These are phyloP conservation scores for Russula foetens DNA, from an alignment of 768 basidiomycete genomes.

Conservation along the genomic window DNA sequence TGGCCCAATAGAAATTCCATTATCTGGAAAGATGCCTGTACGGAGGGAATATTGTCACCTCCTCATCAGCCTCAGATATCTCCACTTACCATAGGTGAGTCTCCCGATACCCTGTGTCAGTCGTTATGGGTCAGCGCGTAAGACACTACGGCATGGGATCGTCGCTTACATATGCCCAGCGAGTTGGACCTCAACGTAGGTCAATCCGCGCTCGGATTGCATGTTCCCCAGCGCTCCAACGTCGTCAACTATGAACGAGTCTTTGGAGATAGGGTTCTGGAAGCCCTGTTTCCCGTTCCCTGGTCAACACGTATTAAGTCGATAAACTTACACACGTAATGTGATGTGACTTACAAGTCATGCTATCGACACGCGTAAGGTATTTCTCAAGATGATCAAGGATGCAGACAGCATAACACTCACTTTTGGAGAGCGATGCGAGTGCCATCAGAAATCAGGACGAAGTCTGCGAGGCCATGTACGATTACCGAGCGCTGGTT, in stretches of 20 bases:
- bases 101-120: constrained; percentile 51
- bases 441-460: constrained; percentile 61
- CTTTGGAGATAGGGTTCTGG: constrained; percentile 55
- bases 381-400: neutral
- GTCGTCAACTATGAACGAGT: constrained; percentile 64
- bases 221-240: constrained; percentile 58
- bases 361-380: neutral
- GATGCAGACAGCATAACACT: constrained; percentile 10
- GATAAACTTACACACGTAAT: neutral
- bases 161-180: constrained; percentile 63
- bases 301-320: constrained; percentile 23
- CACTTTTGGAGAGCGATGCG: constrained; percentile 33
- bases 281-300: constrained; percentile 66
- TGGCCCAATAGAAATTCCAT: constrained; percentile 65
- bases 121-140: neutral
- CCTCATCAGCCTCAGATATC: neutral
- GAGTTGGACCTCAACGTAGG: constrained; percentile 57
- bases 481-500: constrained; percentile 57
- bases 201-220: constrained; percentile 60
- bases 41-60: neutral
- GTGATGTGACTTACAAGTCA: constrained; percentile 10
- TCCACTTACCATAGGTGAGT: constrained; percentile 39
- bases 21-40: constrained; percentile 56
- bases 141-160: neutral
- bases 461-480: constrained; percentile 67